Conservation (phyloP, 192 early-diverging fungal species). For the Rhizoclosmatium globosum region DNA sequence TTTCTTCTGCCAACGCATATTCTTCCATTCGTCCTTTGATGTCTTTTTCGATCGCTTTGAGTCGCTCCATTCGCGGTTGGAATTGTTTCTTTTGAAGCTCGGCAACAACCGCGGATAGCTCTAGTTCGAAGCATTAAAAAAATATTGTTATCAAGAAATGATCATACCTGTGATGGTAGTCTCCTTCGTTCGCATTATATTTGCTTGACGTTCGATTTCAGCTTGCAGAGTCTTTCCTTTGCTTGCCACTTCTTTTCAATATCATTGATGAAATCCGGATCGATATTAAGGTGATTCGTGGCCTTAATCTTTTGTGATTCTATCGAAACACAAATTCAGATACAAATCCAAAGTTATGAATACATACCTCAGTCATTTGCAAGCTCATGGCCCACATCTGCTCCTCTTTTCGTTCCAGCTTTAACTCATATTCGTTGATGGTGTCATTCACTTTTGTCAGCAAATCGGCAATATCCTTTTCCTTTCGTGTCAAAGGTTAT, state of each 20-base stretch:
- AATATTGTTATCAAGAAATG: background rate
- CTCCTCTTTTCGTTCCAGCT: slow-evolving; percentile 65
- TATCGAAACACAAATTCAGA: slow-evolving; percentile 12
- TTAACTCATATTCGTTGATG: slow-evolving; percentile 62
- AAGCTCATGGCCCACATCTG: slow-evolving; percentile 68
- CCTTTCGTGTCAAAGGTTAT: slow-evolving; percentile 57
- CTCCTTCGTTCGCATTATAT: slow-evolving; percentile 42
- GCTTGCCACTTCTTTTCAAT: slow-evolving; percentile 67
- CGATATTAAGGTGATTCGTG: slow-evolving; percentile 48
- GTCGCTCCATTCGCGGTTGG: slow-evolving; percentile 62
- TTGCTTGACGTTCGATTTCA: slow-evolving; percentile 53
- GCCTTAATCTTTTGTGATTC: slow-evolving; percentile 43
- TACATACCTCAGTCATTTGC: slow-evolving; percentile 58
- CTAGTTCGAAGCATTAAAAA: slow-evolving; percentile 17
- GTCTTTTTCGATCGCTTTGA: slow-evolving; percentile 61
- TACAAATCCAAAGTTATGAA: background rate
- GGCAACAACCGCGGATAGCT: slow-evolving; percentile 37
- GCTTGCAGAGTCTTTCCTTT: slow-evolving; percentile 51
- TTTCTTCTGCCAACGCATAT: slow-evolving; percentile 61
- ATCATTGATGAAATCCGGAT: slow-evolving; percentile 61
- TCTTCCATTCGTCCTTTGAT: slow-evolving; percentile 61
- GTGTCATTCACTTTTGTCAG: slow-evolving; percentile 66
- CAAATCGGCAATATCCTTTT: slow-evolving; percentile 62
- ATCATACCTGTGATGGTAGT: slow-evolving; percentile 45
- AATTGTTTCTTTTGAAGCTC: slow-evolving; percentile 62